These are phyloP conservation scores for Rhododendron griersonianum DNA, from an alignment of 148 eudicot genomes.

Conservation along the genomic window DNA sequence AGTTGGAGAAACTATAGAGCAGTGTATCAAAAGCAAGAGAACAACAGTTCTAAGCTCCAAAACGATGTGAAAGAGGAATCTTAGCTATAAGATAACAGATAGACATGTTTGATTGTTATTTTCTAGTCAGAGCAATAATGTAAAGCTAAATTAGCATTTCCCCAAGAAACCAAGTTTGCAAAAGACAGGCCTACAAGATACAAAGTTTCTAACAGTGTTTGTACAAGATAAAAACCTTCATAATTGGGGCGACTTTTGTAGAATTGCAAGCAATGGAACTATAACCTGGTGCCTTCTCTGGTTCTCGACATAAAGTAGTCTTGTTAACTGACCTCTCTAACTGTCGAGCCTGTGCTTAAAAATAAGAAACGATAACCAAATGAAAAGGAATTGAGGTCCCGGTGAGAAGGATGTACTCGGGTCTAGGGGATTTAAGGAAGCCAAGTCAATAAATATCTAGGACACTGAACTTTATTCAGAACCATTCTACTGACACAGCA, in stretches of 20 bases:
- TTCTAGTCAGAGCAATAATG: not conserved
- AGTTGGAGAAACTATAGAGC: not conserved
- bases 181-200: not conserved
- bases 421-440: not conserved
- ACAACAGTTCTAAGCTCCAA: not conserved
- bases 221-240: not conserved
- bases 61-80: not conserved
- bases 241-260: conserved; percentile 8
- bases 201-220: not conserved
- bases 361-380: not conserved
- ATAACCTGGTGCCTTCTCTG: conserved; percentile 5
- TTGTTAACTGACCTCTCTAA: not conserved
- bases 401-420: not conserved
- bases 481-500: not conserved
- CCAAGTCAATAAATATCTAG: not conserved
- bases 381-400: not conserved
- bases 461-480: too few relatives aligned
- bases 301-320: conserved; percentile 14
- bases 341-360: not conserved
- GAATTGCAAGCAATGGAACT: conserved; percentile 1
- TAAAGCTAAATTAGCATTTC: not conserved
- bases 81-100: not conserved
- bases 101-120: not conserved
- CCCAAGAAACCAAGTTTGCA: not conserved
- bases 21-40: not conserved